Base-by-base conservation (phyloP, 495 filamentous ascomycete genomes). In the Xylaria palmicola region DNA sequence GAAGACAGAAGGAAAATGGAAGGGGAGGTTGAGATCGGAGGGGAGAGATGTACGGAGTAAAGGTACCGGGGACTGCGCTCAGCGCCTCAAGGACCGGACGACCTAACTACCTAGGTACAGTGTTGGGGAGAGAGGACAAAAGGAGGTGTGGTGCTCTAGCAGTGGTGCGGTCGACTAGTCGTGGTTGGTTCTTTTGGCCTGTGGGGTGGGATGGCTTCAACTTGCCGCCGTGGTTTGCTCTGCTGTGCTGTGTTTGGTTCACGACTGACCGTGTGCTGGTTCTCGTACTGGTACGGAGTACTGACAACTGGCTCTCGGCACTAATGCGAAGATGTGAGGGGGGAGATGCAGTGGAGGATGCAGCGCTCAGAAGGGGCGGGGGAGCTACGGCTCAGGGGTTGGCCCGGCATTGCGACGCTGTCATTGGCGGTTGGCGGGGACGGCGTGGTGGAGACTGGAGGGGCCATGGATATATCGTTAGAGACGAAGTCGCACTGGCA, bases 21-120 rank as follows among this genome's bases (percentile, higher is more conserved):
- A 59, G 56, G 43, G 53, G 52, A 56, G 36, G 44, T 55, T 63
- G 63, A 47, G 37, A 66, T 62, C 59, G 63, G 17, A 64, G 60
- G n/a, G n/a, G 62, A 59, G 61, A 66, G 53, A 58, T 40, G 56
- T 49, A 65, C 19, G 27, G 51, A 41, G 48, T 27, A 36, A 47
- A 34, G 27, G 10, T 20, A 6, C 36, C 55, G 51, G 49, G 37
- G 49, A 45, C 68, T 61, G 65, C 68, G 70, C 70, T 65, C 70
- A 68, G 68, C 67, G 70, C 68, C 29, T 52, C 56, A 37, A n/a
- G n/a, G 54, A 56, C 22, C 22, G 15, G 48, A 36, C 37, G 4
- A 22, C 13, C 20, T 24, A 52, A 19, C 44, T 37, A 24, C 30
- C 32, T 43, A 59, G 47, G 54, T 57, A 45, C 43, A 30, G 29